Conservation (phyloP, 139 green algal species). For the Medakamo hakoo region DNA sequence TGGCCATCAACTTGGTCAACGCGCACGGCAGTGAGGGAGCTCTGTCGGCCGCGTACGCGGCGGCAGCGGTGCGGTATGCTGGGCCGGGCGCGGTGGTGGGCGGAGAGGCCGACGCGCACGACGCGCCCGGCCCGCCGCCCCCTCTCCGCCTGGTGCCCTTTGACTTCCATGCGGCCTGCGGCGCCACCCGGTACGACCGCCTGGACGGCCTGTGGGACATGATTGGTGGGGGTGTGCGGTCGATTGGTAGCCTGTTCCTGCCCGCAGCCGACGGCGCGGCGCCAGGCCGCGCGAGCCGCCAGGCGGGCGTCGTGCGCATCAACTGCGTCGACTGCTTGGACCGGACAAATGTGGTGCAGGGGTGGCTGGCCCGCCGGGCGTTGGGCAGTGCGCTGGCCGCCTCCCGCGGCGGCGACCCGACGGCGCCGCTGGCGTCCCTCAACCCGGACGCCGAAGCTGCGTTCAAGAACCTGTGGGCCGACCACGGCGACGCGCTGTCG, state of each 20-base stretch:
- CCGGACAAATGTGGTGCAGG: constrained; percentile 64
- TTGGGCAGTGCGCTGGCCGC: constrained; percentile 34
- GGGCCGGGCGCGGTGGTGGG: too few relatives aligned
- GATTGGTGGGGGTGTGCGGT: constrained; percentile 12
- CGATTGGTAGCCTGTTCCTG: constrained; percentile 14
- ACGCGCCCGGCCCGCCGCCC: neutral
- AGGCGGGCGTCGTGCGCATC: constrained; percentile 45
- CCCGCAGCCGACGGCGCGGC: constrained; percentile 2
- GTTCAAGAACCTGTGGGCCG: constrained; percentile 73
- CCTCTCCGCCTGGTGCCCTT: constrained; percentile 45
- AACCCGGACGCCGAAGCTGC: constrained; percentile 31
- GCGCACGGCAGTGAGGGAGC: constrained; percentile 59
- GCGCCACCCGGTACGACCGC: constrained; percentile 45
- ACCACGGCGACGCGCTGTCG: constrained; percentile 71
- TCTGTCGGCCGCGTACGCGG: constrained; percentile 37
- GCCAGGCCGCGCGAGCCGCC: constrained; percentile 2
- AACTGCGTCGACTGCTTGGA: constrained; percentile 68
- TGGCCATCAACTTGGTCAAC: constrained; percentile 66
- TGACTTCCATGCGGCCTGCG: constrained; percentile 83
- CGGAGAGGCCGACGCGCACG: constrained; percentile 2
- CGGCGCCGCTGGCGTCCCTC: constrained; percentile 14
- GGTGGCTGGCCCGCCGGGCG: constrained; percentile 45
- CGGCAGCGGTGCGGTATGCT: constrained; percentile 2
- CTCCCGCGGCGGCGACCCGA: constrained; percentile 35
- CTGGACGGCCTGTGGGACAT: constrained; percentile 47